Conservation (phyloP, 2,329 filamentous ascomycete genomes). For the Decorospora gaudefroyi region DNA sequence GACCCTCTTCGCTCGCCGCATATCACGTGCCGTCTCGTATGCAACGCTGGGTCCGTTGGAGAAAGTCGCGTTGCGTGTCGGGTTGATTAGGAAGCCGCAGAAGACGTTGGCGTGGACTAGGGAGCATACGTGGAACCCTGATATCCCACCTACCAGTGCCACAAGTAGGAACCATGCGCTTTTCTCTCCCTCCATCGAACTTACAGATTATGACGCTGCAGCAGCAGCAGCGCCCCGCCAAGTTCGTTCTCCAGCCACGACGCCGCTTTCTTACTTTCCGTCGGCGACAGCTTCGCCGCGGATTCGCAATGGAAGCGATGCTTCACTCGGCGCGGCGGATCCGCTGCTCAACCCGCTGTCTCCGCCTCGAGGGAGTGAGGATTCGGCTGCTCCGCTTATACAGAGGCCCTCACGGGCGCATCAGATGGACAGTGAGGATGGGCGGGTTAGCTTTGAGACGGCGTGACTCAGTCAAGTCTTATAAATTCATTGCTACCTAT, state of each 20-base stretch:
- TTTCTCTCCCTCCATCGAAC: background rate
- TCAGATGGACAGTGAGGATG: too few species aligned
- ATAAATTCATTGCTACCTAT: too few species aligned
- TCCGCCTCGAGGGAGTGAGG: background rate
- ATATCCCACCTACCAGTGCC: background rate
- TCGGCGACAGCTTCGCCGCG: background rate
- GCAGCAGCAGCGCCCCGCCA: background rate
- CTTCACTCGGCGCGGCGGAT: background rate
- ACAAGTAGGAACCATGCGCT: background rate
- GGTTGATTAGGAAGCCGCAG: constrained; percentile 27
- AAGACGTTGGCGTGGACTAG: constrained; percentile 34
- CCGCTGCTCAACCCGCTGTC: background rate
- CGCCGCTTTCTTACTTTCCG: background rate
- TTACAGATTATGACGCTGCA: background rate
- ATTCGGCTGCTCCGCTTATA: background rate
- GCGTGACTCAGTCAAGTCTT: too few species aligned
- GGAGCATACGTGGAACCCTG: constrained; percentile 15
- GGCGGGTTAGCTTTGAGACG: too few species aligned
- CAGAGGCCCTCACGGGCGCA: background rate
- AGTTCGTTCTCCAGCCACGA: background rate
- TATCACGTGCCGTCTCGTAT: constrained; percentile 17
- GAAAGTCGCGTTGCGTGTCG: constrained; percentile 13
- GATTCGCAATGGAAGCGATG: background rate
- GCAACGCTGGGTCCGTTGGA: constrained; percentile 22
- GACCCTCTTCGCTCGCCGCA: constrained; percentile 19